Base-by-base conservation (phyloP, 768 basidiomycete species). In the Agaricus sinodeliciosus region DNA sequence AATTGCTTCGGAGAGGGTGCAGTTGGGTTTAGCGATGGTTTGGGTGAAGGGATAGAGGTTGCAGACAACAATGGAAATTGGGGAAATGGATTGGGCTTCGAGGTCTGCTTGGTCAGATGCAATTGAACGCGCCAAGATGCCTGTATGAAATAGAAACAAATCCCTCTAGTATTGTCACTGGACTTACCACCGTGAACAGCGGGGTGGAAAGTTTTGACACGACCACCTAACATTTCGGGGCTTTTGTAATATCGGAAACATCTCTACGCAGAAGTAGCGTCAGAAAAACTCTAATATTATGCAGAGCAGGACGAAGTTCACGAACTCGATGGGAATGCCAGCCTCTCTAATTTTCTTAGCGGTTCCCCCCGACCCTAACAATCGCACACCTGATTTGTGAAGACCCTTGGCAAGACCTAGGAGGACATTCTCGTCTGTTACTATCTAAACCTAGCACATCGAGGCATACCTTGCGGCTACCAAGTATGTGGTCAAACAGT, bases 181-280 rank as follows among this genome's bases (percentile, higher is more conserved):
- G 40, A 53, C 62, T 31, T 61, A 94, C 94, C 96, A 65, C 96
- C 96, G 62, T 99, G 96, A 16, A 99, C 92, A 11, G 89, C 94
- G 42, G 96, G 96, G 63, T 99, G 96, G 9, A 99, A 82, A 2
- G 96, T 99, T 74, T 99, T 98, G 52, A 98, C 96, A 60, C 96
- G 78, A 22, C 96, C 96, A 49, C 96, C 95, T 3, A 99, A 80
- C 94, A 99, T 98, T 69, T 99, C 96, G 4, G 96, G 0, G 94
- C 94, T 63, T 94, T 95, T 45, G 96, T 98, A 69, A 98, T 87
- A 64, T 91, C 87, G 3, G 95, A 90, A 50, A 99, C 94, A 79
- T 99, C 96, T 58, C 96, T 99, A 22, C 1, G 49, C 4, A 44
- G 9, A 31, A 34, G 13, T 11, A 22, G 26, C 43, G 39, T 47